These are phyloP conservation scores for Lactarius hatsudake DNA, from an alignment of 768 basidiomycete species.

Conservation along the genomic window DNA sequence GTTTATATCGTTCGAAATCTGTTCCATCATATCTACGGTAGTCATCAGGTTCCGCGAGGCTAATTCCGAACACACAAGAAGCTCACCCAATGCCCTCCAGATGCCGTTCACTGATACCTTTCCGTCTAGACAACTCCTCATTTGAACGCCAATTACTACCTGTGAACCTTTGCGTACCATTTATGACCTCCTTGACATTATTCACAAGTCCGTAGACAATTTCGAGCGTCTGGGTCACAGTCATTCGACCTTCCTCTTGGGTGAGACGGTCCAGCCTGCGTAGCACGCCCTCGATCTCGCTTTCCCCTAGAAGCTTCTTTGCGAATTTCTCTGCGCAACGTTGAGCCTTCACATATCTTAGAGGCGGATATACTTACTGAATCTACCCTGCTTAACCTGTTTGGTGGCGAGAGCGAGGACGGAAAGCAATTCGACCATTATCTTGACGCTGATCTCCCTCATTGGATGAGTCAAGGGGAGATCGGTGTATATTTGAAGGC, in stretches of 20 bases:
- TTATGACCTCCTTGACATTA: neutral
- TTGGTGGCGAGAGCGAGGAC: conserved; percentile 1
- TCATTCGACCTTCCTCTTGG: neutral
- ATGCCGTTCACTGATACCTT: neutral
- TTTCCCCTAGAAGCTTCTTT: conserved; percentile 7
- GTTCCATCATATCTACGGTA: neutral
- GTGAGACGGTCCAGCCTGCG: conserved; percentile 1
- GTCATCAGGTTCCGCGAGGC: neutral
- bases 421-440: conserved; percentile 2
- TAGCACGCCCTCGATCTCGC: neutral
- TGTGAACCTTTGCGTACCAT: neutral
- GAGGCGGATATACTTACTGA: neutral
- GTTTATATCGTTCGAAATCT: neutral
- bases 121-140: neutral
- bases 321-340: neutral
- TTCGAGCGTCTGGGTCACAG: neutral
- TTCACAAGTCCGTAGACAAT: neutral
- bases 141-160: too few relatives aligned
- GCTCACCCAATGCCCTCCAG: neutral
- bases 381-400: conserved; percentile 1
- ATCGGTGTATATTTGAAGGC: conserved; percentile 1
- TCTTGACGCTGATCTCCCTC: neutral
- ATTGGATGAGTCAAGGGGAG: neutral
- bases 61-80: neutral
- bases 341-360: neutral